Conservation (phyloP, 768 basidiomycete species). For the Phaffia australis region DNA sequence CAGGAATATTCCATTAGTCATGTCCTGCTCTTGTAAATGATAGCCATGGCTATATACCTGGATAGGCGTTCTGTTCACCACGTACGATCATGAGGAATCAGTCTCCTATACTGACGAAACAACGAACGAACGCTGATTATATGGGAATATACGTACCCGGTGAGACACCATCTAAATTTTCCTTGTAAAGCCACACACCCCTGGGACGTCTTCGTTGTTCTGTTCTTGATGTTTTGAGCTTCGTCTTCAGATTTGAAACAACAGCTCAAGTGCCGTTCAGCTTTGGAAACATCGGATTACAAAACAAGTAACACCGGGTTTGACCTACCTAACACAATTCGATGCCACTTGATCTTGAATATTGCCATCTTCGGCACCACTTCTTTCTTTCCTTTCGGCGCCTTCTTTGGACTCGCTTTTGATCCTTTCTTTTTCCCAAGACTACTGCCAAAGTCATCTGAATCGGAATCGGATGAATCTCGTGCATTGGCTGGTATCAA, state of each 20-base stretch:
- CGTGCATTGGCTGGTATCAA: conserved; percentile 44
- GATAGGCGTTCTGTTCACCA: conserved; percentile 34
- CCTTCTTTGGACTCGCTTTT: conserved; percentile 43
- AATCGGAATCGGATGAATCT: conserved; percentile 5
- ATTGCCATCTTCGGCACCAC: conserved; percentile 38
- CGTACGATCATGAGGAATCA: conserved; percentile 1
- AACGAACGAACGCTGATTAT: not conserved
- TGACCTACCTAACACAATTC: conserved; percentile 67
- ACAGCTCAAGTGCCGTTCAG: not conserved
- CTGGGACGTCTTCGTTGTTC: conserved; percentile 58
- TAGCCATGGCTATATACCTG: conserved; percentile 29
- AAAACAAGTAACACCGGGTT: not conserved
- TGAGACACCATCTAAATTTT: conserved; percentile 79
- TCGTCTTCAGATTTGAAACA: conserved; percentile 51
- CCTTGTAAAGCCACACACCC: conserved; percentile 67
- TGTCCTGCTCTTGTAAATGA: not conserved
- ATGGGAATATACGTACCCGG: conserved; percentile 41
- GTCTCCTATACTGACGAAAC: too few species aligned
- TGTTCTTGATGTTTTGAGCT: conserved; percentile 88
- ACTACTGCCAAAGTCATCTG: conserved; percentile 40
- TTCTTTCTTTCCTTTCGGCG: conserved; percentile 44
- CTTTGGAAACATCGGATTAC: not conserved
- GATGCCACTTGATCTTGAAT: conserved; percentile 69
- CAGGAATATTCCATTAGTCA: not conserved
- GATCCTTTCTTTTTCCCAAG: conserved; percentile 42